Conservation (phyloP, 2,329 filamentous ascomycete genomes). For the Aspergillus tubingensis region DNA sequence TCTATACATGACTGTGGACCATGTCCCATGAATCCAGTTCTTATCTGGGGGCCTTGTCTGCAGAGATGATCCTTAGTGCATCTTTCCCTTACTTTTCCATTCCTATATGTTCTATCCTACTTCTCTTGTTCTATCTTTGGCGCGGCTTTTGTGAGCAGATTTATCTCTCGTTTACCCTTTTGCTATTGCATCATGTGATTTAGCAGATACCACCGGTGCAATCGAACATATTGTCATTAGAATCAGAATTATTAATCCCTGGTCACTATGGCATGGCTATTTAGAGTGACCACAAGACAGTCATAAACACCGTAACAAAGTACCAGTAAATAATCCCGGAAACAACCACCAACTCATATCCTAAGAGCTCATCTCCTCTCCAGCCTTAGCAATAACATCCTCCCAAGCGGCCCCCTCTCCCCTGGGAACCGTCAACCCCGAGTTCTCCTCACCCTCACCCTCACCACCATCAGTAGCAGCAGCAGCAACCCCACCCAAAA, state of each 20-base stretch:
- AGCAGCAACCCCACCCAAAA: slow-evolving; percentile 39
- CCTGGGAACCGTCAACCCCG: slow-evolving; percentile 32
- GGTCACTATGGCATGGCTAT: background rate
- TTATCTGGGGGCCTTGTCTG: no score
- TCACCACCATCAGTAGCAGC: background rate
- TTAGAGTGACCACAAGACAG: no score
- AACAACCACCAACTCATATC: background rate
- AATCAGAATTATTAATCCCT: background rate
- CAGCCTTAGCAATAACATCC: slow-evolving; percentile 37
- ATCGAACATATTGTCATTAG: background rate
- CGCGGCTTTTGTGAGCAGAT: background rate
- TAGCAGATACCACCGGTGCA: background rate
- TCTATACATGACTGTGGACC: no score
- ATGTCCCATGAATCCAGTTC: no score
- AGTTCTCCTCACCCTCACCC: slow-evolving; percentile 2
- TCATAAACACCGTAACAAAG: no score
- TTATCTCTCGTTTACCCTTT: background rate
- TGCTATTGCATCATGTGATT: background rate
- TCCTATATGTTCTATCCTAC: background rate
- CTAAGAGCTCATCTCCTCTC: slow-evolving; percentile 6
- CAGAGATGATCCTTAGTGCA: no score
- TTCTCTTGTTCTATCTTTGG: background rate
- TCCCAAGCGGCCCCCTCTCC: slow-evolving; percentile 37
- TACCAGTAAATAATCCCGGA: background rate
- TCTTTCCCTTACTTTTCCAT: no score